Evolutionary conservation across 805 yeast genomes (phyloP).

Genomic region (Pichia californica): DNA sequence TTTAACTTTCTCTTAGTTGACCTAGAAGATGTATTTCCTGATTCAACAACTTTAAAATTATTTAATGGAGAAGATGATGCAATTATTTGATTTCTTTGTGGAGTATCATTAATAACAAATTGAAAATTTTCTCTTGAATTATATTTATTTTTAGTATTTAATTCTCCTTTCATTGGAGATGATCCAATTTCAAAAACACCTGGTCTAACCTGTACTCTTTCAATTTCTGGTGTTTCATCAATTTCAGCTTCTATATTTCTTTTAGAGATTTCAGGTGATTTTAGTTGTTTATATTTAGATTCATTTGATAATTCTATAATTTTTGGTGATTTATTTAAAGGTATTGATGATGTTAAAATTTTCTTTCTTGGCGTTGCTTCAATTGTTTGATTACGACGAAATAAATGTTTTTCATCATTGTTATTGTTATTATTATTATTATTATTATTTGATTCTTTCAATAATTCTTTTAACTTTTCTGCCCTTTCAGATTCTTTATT

Average conservation of each 20-base stretch:
- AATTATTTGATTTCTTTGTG: conserved; percentile 3
- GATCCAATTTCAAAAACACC: conserved; percentile 16
- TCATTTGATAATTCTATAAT: too few relatives aligned
- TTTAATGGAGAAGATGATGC: not conserved
- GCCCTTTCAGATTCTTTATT: not conserved
- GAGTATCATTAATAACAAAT: not conserved
- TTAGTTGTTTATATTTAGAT: not conserved
- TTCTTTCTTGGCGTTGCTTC: conserved; percentile 20
- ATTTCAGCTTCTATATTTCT: not conserved
- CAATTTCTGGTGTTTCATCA: conserved; percentile 4
- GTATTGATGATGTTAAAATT: too few relatives aligned
- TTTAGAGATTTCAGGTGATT: not conserved
- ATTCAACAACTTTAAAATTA: not conserved
- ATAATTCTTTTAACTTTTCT: too few relatives aligned
- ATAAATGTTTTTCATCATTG: too few relatives aligned
- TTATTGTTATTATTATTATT: too few relatives aligned
- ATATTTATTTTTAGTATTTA: not conserved
- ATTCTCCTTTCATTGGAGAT: conserved; percentile 15
- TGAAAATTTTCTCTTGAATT: not conserved
- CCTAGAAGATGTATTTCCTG: not conserved
- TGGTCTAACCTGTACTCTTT: conserved; percentile 12
- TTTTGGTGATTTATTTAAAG: too few relatives aligned
- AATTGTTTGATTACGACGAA: conserved; percentile 9
- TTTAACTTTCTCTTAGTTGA: conserved; percentile 18
- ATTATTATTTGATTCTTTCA: too few relatives aligned